phyloP scores from a whole-genome alignment of 768 basidiomycete species.

The Mycena kentingensis region DNA sequence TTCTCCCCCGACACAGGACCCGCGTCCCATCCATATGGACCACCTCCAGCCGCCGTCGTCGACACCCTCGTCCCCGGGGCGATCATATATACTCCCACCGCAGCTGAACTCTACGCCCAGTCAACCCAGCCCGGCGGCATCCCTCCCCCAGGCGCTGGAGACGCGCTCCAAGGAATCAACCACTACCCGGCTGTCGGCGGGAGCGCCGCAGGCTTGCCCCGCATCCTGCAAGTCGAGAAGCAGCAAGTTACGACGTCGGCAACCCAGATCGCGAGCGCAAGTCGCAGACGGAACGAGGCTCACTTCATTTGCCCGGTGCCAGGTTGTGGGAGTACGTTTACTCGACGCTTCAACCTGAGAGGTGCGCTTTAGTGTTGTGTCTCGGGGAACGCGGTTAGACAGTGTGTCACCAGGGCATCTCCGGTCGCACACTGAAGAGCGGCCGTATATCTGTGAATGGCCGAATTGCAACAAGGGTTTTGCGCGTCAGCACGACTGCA shows the following conservation, averaged over 20 bases:
- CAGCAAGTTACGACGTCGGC: constrained; percentile 94
- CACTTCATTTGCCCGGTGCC: constrained; percentile 93
- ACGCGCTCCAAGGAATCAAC: constrained; percentile 57
- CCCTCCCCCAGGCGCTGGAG: constrained; percentile 43
- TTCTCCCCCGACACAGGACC: neutral
- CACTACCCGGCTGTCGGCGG: constrained; percentile 56
- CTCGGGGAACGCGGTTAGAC: constrained; percentile 1
- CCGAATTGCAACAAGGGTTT: constrained; percentile 95
- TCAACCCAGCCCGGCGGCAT: constrained; percentile 34
- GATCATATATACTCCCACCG: constrained; percentile 42
- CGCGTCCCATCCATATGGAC: neutral
- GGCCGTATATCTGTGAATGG: constrained; percentile 92
- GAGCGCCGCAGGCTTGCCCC: constrained; percentile 67
- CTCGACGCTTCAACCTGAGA: constrained; percentile 85
- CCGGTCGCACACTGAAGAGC: constrained; percentile 92
- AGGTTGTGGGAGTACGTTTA: constrained; percentile 97
- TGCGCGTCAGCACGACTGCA: constrained; percentile 96
- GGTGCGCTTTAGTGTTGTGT: constrained; percentile 44
- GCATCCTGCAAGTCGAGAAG: constrained; percentile 89
- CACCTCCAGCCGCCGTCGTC: neutral
- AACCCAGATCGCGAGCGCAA: constrained; percentile 89
- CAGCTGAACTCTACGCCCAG: constrained; percentile 58
- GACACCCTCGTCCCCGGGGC: neutral
- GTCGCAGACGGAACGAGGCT: constrained; percentile 86
- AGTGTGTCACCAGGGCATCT: constrained; percentile 66